Evolutionary conservation across 768 basidiomycete genomes (phyloP).

Genomic region (Chalciporus chontae): DNA sequence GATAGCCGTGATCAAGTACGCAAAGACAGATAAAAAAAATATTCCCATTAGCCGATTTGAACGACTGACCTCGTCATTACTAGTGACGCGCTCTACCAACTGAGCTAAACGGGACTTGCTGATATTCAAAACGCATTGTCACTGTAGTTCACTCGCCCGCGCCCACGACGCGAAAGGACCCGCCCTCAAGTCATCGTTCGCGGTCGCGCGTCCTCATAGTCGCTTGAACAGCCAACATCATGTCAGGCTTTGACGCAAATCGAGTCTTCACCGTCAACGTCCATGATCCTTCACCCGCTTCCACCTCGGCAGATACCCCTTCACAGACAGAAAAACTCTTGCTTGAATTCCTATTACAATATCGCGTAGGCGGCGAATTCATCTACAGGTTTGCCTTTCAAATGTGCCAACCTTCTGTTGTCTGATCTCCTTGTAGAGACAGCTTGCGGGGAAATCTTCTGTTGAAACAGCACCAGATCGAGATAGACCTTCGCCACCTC

Average conservation of each 20-base stretch:
- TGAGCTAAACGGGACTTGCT: slow-evolving; percentile 42
- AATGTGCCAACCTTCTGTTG: background rate
- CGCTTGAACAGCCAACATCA: slow-evolving; percentile 27
- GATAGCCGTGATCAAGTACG: background rate
- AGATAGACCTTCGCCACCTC: slow-evolving; percentile 79
- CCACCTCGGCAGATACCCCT: slow-evolving; percentile 62
- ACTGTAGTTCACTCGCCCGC: too few relatives aligned
- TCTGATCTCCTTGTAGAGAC: slow-evolving; percentile 47
- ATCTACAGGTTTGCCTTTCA: slow-evolving; percentile 68
- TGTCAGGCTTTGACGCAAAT: slow-evolving; percentile 89
- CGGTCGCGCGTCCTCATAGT: background rate
- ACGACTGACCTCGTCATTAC: slow-evolving; percentile 45
- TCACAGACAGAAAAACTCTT: slow-evolving; percentile 79
- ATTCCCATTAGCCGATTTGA: slow-evolving; percentile 41
- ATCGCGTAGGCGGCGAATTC: slow-evolving; percentile 87
- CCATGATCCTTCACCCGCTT: slow-evolving; percentile 52
- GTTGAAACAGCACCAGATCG: slow-evolving; percentile 80
- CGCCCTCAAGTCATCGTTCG: slow-evolving; percentile 26
- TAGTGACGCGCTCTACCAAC: slow-evolving; percentile 51
- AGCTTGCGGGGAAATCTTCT: slow-evolving; percentile 86
- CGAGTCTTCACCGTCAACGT: slow-evolving; percentile 79
- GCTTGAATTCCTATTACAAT: slow-evolving; percentile 83
- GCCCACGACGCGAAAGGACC: slow-evolving; percentile 26
- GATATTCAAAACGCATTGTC: too few relatives aligned
- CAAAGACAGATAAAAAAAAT: slow-evolving; percentile 10